Evolutionary conservation across 2,329 filamentous ascomycete genomes (phyloP).

Genomic region (Claviceps maximensis): DNA sequence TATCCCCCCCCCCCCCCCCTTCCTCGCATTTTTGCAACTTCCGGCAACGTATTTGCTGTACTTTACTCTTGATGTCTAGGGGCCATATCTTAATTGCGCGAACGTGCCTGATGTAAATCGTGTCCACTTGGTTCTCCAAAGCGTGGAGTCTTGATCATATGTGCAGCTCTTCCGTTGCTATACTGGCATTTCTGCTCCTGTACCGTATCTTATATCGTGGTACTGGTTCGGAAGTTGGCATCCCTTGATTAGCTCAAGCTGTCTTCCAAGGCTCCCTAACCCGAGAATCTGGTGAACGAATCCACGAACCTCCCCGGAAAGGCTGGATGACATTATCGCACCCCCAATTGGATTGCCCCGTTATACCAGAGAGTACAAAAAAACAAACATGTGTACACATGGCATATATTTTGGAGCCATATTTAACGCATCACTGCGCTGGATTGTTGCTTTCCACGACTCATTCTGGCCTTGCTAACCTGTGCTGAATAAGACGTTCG

Average conservation of each 20-base stretch:
- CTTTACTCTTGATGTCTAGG: slow-evolving; percentile 86
- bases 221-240: slow-evolving; percentile 68
- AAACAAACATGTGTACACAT: slow-evolving; percentile 23
- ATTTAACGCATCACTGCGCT: slow-evolving; percentile 34
- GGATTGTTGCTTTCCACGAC: slow-evolving; percentile 45
- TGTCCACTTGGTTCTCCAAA: slow-evolving; percentile 68
- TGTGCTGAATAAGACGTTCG: slow-evolving; percentile 73
- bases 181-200: slow-evolving; percentile 66
- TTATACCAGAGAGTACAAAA: slow-evolving; percentile 41
- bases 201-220: slow-evolving; percentile 44
- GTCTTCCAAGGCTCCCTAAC: slow-evolving; percentile 44
- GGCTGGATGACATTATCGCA: slow-evolving; percentile 41
- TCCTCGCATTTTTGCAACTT: slow-evolving; percentile 36
- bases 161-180: slow-evolving; percentile 40
- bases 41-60: slow-evolving; percentile 51
- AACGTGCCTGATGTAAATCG: slow-evolving; percentile 77
- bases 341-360: slow-evolving; percentile 39
- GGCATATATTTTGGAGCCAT: slow-evolving; percentile 34
- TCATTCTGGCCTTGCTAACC: slow-evolving; percentile 58
- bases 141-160: slow-evolving; percentile 70
- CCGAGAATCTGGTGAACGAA: slow-evolving; percentile 41
- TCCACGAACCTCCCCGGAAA: slow-evolving; percentile 21
- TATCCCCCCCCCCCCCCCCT: slow-evolving; percentile 24
- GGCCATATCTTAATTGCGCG: slow-evolving; percentile 72
- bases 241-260: slow-evolving; percentile 68